Evolutionary conservation across 495 filamentous ascomycete species (phyloP), one percentile per base, ranked within the genome.

Genomic region (Monascus purpureus): DNA sequence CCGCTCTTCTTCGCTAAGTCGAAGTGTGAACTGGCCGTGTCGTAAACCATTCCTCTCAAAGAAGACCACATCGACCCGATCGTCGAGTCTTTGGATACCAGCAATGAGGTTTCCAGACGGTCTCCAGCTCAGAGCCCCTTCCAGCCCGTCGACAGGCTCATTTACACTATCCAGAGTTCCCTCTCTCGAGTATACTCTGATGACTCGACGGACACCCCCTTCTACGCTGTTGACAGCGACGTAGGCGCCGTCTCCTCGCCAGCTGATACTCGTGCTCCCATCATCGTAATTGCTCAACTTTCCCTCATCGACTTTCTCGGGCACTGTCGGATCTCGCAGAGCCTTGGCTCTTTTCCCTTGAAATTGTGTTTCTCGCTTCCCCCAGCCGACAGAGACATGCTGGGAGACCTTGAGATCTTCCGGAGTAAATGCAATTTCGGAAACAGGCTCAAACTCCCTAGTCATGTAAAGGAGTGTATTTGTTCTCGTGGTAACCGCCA

Each of bases 351-450:
- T 75, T 48, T 82, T 86, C 30, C 90, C 90, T 47, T 93, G 80
- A 47, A 97, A 97, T 56, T 97, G 90, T 4, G 90, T 97, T 55
- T 97, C 90, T 49, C 79, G 77, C 63, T 96, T 96, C 38, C 90
- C 90, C 90, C 90, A 97, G 32, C 90, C 90, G 14, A 97, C 90
- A 13, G 86, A 93, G 26, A 97, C 90, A 70, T 97, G 90, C 50
- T 82, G 84, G 1, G 90, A 96, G 1, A 73, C 69, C 45, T 85
- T 76, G 33, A 94, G 61, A 53, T 97, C 90, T 15, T 84, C 79
- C 3, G 59, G 44, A 3, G 69, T 68, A 41, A 94, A 75, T 8
- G 64, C 64, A 36, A 81, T 67, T 44, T 82, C 77, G 5, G 74
- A 66, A 33, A 92, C 70, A 43, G 76, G 76, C 46, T 96, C 88